Base-by-base conservation (phyloP, 1,139 yeast genomes). In the Blastobotrys persicus region DNA sequence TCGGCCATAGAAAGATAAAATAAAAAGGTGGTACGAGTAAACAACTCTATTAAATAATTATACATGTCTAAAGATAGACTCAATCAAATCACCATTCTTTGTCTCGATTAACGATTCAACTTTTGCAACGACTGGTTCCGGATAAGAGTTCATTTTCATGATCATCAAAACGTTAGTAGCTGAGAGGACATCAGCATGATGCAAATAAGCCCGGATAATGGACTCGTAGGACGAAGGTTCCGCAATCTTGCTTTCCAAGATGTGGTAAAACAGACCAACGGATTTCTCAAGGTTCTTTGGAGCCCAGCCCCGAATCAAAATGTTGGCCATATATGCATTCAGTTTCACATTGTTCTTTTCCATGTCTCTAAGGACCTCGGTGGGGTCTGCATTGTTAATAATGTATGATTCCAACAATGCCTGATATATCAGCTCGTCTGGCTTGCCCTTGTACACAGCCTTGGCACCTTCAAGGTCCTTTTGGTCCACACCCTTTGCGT, bases 331-430 rank as follows among this genome's bases (percentile, higher is more conserved):
- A 49, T 69, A 66, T 1, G 70, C 66, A 41, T 67, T 68, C 14
- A 70, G 54, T 5, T 60, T 60, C 20, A 73, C 66, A 2, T 60
- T 60, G 48, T 61, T 65, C 31, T 55, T 55, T 39, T 60, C 57
- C 76, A 73, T 72, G 23, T 67, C 70, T 26, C 59, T 53, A 14
- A 72, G 51, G 11, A 73, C 66, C 5, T 44, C 46, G n/a, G 60
- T 57, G 3, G 71, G 60, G 19, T 65, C 67, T 3, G 54, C 49
- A 12, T 61, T 62, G 48, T 70, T 69, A 32, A 59, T 65, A 13
- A 70, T 69, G 42, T 64, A 69, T 1, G 72, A 63, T 54, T 72
- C 75, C 31, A 73, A 51, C 35, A 72, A 52, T 0, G 76, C 72
- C 49, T 67, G 71, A 59, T 70, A 72, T 40, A 72, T 63, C 44